Conservation (phyloP, 352 stramenopile species). For the Blastocystis sp. region DNA sequence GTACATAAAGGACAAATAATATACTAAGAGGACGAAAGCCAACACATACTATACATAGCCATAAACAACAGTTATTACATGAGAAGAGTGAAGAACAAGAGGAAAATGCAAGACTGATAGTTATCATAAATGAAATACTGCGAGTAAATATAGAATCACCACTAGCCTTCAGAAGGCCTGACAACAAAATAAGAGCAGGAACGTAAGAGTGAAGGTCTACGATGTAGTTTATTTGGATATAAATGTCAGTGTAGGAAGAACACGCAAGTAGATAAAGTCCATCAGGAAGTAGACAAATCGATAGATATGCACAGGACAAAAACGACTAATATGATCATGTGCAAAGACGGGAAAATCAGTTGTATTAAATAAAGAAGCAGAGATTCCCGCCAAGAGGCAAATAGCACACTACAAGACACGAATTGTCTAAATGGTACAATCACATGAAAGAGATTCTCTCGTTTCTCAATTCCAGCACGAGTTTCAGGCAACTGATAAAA, state of each 20-base stretch:
- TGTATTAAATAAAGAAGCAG: constrained; percentile 11
- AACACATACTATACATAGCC: neutral
- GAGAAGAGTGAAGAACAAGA: constrained; percentile 48
- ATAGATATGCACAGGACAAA: constrained; percentile 52
- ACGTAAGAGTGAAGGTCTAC: too few species aligned
- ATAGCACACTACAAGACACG: neutral
- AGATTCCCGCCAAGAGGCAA: constrained; percentile 4
- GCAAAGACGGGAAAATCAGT: constrained; percentile 39
- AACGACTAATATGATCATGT: constrained; percentile 21
- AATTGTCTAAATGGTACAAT: neutral
- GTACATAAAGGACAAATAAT: constrained; percentile 17
- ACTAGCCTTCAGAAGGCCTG: neutral
- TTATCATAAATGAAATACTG: neutral
- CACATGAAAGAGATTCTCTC: constrained; percentile 30
- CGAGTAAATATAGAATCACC: neutral
- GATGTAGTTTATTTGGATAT: too few species aligned
- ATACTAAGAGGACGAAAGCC: neutral
- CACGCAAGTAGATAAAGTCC: constrained; percentile 13
- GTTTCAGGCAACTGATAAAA: neutral
- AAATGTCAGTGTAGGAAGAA: neutral
- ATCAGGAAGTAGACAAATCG: constrained; percentile 25
- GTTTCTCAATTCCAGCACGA: constrained; percentile 19
- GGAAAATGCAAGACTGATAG: constrained; percentile 11
- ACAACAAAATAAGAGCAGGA: neutral
- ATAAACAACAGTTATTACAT: neutral